Evolutionary conservation across 257 asterid species (phyloP).

Genomic region (Fraxinus quadrangulata): DNA sequence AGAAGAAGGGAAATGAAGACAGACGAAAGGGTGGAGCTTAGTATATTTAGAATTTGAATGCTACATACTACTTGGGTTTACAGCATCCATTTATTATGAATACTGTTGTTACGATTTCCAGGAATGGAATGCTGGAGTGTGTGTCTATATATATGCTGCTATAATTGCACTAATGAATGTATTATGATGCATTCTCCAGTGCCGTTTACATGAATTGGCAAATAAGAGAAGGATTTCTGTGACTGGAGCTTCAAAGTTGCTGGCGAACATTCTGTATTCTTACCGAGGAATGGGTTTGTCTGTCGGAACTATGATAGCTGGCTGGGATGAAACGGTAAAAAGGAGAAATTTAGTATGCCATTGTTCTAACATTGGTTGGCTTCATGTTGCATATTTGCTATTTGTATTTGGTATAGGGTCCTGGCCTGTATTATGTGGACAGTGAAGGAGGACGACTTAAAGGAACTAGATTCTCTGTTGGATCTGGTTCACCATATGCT

Average conservation of each 20-base stretch:
- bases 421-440: slow-evolving; percentile 91
- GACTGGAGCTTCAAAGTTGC: slow-evolving; percentile 89
- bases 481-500: slow-evolving; percentile 98
- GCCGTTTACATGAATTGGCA: slow-evolving; percentile 94
- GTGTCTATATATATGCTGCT: slow-evolving; percentile 5
- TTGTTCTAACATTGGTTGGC: not conserved
- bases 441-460: slow-evolving; percentile 98
- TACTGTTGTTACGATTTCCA: not conserved
- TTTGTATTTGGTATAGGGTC: slow-evolving; percentile 63
- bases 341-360: slow-evolving; percentile 6
- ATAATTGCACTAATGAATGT: slow-evolving; percentile 15
- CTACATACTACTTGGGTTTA: not conserved
- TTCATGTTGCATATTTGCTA: slow-evolving; percentile 12
- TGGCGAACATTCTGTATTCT: slow-evolving; percentile 89
- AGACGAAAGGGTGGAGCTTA: not conserved
- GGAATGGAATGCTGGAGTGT: not conserved
- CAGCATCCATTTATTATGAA: not conserved
- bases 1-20: not conserved
- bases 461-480: slow-evolving; percentile 93
- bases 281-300: slow-evolving; percentile 98
- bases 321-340: slow-evolving; percentile 96
- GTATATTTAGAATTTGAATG: not conserved
- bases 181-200: slow-evolving; percentile 50
- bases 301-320: slow-evolving; percentile 97
- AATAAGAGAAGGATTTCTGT: slow-evolving; percentile 94